Base-by-base conservation (phyloP, 768 basidiomycete species). In the Daedaleopsis sinensis region DNA sequence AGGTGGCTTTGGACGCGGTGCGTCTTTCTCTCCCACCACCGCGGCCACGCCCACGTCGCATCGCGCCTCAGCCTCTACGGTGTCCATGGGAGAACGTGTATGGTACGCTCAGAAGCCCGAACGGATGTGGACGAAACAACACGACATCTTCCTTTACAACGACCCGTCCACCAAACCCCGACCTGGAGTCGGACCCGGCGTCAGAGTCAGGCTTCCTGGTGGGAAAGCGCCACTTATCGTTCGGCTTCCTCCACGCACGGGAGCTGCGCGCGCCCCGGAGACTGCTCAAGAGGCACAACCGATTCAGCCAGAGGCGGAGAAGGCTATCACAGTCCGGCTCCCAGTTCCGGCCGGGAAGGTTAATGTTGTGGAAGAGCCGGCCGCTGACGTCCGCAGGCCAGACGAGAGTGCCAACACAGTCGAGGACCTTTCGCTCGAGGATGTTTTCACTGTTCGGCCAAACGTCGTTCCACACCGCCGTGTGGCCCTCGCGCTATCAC, bases 101-200 rank as follows among this genome's bases (percentile, higher is more conserved):
- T 90, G 90, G 85, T 92, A 83, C 68, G 74, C 82, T 9, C 84
- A 84, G 83, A 92, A 90, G 71, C 91, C 91, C 10, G 92, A 94
- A 68, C 81, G 82, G 48, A 80, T 86, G 67, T 93, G 91, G 91
- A 93, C 92, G 10, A 93, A 92, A 69, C 90, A 92, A 56, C 84
- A 88, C 65, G 91, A 93, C 67, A 82, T 79, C 3, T 90, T 86
- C 71, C 84, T 93, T 18, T 88, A 87, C 75, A 80, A 83, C 52
- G 89, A 92, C 52, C 68, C 79, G 16, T 73, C 82, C 24, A 76
- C 84, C 24, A 87, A 86, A 68, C 79, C 85, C 13, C 83, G 85
- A n/a, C 76, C 75, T 13, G 84, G 85, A 21, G 81, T 83, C 49
- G 82, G 80, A 6, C 78, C 80, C 32, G 77, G 77, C 32, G 80